Percentiles rank a stretch among this genome's conserved stretches.
These are phyloP conservation scores for Tephrocybe sp. DNA, from an alignment of 768 basidiomycete genomes.

Conservation along the genomic window DNA sequence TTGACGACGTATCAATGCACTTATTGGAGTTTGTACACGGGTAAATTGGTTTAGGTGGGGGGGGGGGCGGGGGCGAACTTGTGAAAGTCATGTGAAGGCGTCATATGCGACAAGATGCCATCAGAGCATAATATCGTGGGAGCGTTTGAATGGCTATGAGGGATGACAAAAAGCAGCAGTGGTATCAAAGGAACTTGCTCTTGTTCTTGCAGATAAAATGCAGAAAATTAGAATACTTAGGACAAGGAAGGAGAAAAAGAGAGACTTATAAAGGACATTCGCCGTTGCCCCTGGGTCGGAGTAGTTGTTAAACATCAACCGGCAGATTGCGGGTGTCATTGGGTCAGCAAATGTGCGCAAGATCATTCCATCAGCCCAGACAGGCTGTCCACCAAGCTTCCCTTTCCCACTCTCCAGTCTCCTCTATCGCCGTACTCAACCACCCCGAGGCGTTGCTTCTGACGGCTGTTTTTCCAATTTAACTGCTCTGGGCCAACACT, in stretches of 20 bases:
- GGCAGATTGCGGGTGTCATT: conserved; percentile 21
- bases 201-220: too few relatives aligned
- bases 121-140: too few relatives aligned
- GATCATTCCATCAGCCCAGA: conserved; percentile 24
- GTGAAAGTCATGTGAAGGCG: too few relatives aligned
- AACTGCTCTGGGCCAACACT: conserved; percentile 3
- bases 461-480: conserved; percentile 5
- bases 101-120: too few relatives aligned
- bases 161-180: too few relatives aligned
- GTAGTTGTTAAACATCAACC: conserved; percentile 6
- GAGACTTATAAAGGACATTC: neutral
- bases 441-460: conserved; percentile 9
- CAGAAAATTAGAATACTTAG: neutral
- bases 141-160: too few relatives aligned
- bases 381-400: conserved; percentile 22
- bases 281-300: conserved; percentile 11
- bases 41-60: too few relatives aligned
- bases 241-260: neutral
- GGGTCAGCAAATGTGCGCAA: conserved; percentile 19
- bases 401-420: conserved; percentile 23
- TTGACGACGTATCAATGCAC: too few relatives aligned
- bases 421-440: conserved; percentile 22
- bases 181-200: too few relatives aligned
- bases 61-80: too few relatives aligned
- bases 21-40: too few relatives aligned